These are phyloP conservation scores for Senecio squalidus DNA, from an alignment of 140 eudicot genomes.

Conservation along the genomic window DNA sequence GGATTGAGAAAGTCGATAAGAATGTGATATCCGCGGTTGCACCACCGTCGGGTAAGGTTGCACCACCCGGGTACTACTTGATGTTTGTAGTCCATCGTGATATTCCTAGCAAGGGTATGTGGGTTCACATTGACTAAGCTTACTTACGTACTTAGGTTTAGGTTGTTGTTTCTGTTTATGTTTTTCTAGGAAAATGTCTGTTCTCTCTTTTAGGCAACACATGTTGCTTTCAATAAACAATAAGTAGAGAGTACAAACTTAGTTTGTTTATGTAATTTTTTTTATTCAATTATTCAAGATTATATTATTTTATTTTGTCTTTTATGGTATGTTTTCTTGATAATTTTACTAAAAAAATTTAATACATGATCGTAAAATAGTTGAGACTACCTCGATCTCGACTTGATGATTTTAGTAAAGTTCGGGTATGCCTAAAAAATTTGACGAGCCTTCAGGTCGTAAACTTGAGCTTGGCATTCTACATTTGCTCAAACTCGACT, in stretches of 20 bases:
- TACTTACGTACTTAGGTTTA: too few relatives aligned
- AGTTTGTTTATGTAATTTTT: neutral
- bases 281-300: neutral
- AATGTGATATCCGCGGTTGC: slow-evolving; percentile 24
- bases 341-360: too few relatives aligned
- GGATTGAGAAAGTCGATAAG: neutral
- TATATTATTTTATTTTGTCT: too few relatives aligned
- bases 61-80: slow-evolving; percentile 83
- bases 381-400: too few relatives aligned
- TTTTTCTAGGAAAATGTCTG: neutral
- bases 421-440: too few relatives aligned
- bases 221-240: slow-evolving; percentile 6
- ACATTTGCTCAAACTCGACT: too few relatives aligned
- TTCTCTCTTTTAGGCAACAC: slow-evolving; percentile 10
- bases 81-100: slow-evolving; percentile 49
- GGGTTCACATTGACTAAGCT: slow-evolving; percentile 42
- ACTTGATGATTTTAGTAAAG: too few relatives aligned
- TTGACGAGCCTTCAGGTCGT: too few relatives aligned
- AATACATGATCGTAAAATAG: too few relatives aligned
- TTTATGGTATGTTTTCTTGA: too few relatives aligned
- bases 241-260: neutral
- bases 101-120: slow-evolving; percentile 66
- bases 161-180: neutral
- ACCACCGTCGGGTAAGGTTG: slow-evolving; percentile 39
- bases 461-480: too few relatives aligned